Evolutionary conservation across 2,329 filamentous ascomycete species (phyloP), one percentile per base, ranked within the genome.

Genomic region (Aspergillus unguis): DNA sequence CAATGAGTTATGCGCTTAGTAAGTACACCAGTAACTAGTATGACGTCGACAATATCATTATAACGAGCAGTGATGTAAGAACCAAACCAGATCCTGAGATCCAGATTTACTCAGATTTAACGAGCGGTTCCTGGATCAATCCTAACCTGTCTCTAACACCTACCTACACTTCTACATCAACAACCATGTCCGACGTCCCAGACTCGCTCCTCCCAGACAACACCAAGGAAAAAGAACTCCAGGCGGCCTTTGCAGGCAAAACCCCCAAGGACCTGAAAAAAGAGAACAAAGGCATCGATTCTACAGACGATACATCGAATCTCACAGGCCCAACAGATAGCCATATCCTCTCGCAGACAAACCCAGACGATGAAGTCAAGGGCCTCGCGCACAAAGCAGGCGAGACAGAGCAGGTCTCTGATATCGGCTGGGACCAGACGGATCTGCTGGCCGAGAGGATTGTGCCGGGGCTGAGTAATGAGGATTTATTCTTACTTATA

Each of bases 401-500:
- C 1, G 46, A 48, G 23, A 53, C 47, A 8, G 43, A 58, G 4
- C 37, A 54, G 4, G 37, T 58, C 17, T 52, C 56, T 0, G 58
- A 60, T 25, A 11, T 60, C 10, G 58, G 58, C 11, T 60, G 58
- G 58, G 45, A 48, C 2, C 29, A 47, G 9, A 46, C 54, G 6
- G 54, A 57, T 27, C 28, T 48, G 1, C 40, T 58, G 10, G 38
- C 50, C 7, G 55, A 55, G 47, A 44, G 44, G 5, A 44, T 59
- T 5, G 57, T 59, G 29, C 48, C 55, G 25, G 55, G 55, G 6
- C 25, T 57, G 33, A 52, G 77, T 9, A 91, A 91, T 57, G 86
- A 91, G 36, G 84, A 90, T 56, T 70, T 90, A 0, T 91, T 87
- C 85, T 74, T 88, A 44, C 72, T 91, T 17, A 74, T 89, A 29